Percentiles rank a stretch among this genome's conserved stretches.
These are phyloP conservation scores for Solanum tarijense DNA, from an alignment of 257 asterid genomes.

Conservation along the genomic window DNA sequence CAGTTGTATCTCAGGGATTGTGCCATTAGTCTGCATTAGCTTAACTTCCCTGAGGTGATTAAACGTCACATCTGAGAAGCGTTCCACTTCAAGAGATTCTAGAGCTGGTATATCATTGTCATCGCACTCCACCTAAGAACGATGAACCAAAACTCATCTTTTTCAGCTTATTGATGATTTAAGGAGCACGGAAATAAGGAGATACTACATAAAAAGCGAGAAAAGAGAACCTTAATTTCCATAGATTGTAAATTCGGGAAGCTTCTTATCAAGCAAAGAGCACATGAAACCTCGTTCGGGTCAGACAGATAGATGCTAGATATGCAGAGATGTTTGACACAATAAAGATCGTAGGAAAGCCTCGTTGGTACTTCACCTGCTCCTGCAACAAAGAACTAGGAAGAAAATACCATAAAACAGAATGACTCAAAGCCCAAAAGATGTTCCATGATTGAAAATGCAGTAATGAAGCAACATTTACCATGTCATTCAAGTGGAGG, in stretches of 20 bases:
- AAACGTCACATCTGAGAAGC: not conserved
- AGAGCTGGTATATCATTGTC: not conserved
- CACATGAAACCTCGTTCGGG: not conserved
- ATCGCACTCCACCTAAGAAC: not conserved
- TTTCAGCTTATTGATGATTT: not conserved
- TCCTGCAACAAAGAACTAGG: not conserved
- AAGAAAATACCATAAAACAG: not conserved
- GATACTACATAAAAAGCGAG: not conserved
- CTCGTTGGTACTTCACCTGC: not conserved
- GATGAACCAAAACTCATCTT: not conserved
- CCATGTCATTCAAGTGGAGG: not conserved
- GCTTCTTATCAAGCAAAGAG: not conserved
- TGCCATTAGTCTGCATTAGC: not conserved
- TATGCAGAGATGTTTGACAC: not conserved
- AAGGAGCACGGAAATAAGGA: not conserved
- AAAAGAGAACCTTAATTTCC: not conserved
- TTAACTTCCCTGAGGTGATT: not conserved
- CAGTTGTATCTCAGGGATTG: not conserved
- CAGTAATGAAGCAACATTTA: not conserved
- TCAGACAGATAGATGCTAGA: not conserved
- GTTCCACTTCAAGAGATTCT: not conserved
- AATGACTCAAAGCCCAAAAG: not conserved
- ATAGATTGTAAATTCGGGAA: not conserved
- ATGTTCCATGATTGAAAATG: not conserved
- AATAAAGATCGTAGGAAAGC: not conserved